Conservation (phyloP, 2,329 filamentous ascomycete species). For the Alternaria sp. region DNA sequence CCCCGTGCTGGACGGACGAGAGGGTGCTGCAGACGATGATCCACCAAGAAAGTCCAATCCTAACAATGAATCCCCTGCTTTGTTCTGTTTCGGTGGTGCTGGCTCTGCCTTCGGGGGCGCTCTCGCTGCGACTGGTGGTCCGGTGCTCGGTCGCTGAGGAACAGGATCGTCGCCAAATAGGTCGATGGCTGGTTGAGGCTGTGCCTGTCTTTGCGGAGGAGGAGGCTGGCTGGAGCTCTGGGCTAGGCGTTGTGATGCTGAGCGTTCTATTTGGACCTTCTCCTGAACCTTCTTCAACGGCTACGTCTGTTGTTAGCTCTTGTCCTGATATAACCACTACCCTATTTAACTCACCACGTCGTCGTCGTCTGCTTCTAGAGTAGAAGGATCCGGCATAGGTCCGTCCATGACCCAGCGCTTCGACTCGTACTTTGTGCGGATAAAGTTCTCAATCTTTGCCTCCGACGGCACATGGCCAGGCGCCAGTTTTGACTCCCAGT, state of each 20-base stretch:
- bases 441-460: conserved; percentile 99
- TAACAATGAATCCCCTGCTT: conserved; percentile 83
- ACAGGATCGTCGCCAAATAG: conserved; percentile 83
- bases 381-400: conserved; percentile 88
- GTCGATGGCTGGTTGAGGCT: conserved; percentile 64
- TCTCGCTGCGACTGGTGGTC: conserved; percentile 63
- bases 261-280: conserved; percentile 72
- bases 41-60: conserved; percentile 92
- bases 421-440: conserved; percentile 97
- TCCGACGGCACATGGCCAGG: conserved; percentile 92
- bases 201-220: conserved; percentile 39
- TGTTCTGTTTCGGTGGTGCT: conserved; percentile 67
- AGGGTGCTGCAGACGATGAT: conserved; percentile 71
- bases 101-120: conserved; percentile 72
- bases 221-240: conserved; percentile 42
- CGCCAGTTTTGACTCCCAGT: conserved; percentile 96
- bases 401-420: conserved; percentile 99
- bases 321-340: background rate
- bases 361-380: conserved; percentile 82
- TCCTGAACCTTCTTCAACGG: conserved; percentile 73
- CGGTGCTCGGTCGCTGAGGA: conserved; percentile 74
- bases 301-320: conserved; percentile 46
- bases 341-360: conserved; percentile 71
- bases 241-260: conserved; percentile 61
- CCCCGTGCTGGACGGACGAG: conserved; percentile 80